Conservation (phyloP, 129 eudicot species). For the Erigeron canadensis region DNA sequence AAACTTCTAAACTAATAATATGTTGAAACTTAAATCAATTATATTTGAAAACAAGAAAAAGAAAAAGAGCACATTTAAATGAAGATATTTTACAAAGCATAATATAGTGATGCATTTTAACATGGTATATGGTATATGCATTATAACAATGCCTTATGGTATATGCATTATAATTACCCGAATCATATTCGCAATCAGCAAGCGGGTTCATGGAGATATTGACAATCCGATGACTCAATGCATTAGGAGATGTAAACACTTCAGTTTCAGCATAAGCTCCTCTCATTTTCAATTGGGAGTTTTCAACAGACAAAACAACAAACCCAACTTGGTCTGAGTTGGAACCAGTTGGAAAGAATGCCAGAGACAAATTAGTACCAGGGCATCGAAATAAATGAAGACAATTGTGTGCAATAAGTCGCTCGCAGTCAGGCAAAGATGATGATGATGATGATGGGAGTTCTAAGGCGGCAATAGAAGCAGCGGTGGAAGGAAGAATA, state of each 20-base stretch:
- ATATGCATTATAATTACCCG: no score
- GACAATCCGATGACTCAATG: conserved; percentile 35
- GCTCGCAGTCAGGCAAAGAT: neutral
- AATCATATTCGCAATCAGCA: conserved; percentile 18
- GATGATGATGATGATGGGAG: conserved; percentile 10
- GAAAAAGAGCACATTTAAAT: no score
- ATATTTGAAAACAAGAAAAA: no score
- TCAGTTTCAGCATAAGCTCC: conserved; percentile 18
- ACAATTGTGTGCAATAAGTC: conserved; percentile 20
- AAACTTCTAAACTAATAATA: no score
- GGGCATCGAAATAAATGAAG: conserved; percentile 45
- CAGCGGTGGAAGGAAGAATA: conserved; percentile 18
- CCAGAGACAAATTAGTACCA: conserved; percentile 25
- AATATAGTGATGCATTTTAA: no score
- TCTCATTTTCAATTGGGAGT: conserved; percentile 24
- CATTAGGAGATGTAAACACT: conserved; percentile 8
- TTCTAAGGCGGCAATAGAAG: conserved; percentile 15
- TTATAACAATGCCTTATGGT: no score
- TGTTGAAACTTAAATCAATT: no score
- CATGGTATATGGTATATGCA: no score
- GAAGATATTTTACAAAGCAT: no score
- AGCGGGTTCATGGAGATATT: conserved; percentile 34
- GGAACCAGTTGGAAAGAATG: conserved; percentile 50
- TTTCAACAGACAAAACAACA: conserved; percentile 31
- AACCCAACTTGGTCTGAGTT: conserved; percentile 52